Evolutionary conservation across 495 filamentous ascomycete species (phyloP).

Genomic region (Penicillium arizonense): DNA sequence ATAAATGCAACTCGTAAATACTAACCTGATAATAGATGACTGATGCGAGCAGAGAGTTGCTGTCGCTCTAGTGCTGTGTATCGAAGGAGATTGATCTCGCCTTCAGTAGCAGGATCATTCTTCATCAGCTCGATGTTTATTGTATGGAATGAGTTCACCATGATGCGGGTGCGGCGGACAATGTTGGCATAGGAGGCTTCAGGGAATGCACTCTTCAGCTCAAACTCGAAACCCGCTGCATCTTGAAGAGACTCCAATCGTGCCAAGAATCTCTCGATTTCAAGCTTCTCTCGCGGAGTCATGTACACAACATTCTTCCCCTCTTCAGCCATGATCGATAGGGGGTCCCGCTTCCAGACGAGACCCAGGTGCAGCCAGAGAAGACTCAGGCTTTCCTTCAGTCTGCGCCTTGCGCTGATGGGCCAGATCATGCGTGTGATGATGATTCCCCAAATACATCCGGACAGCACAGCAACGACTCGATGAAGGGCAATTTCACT

Average conservation of each 20-base stretch:
- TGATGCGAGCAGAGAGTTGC: conserved; percentile 79
- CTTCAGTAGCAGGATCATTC: conserved; percentile 69
- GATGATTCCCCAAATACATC: conserved; percentile 89
- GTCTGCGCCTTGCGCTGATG: conserved; percentile 79
- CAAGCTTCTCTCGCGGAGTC: conserved; percentile 75
- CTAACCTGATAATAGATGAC: conserved; percentile 83
- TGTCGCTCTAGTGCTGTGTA: conserved; percentile 78
- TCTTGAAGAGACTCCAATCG: conserved; percentile 68
- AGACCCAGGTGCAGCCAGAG: conserved; percentile 93
- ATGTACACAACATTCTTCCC: conserved; percentile 63
- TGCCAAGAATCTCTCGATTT: conserved; percentile 59
- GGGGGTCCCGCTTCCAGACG: conserved; percentile 94
- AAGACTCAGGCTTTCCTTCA: conserved; percentile 81
- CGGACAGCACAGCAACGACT: conserved; percentile 80
- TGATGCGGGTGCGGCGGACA: conserved; percentile 72
- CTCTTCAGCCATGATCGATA: conserved; percentile 64
- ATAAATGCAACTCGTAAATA: not conserved
- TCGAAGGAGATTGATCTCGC: conserved; percentile 73
- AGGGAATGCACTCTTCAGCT: conserved; percentile 82
- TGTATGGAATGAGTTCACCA: conserved; percentile 90
- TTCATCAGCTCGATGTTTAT: conserved; percentile 92
- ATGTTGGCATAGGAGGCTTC: conserved; percentile 65
- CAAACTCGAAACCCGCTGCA: conserved; percentile 78
- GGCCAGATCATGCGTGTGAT: conserved; percentile 91
- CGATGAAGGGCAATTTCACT: conserved; percentile 87